phyloP scores from a whole-genome alignment of 1,139 yeast genomes.

The Geotrichum histeridarum region DNA sequence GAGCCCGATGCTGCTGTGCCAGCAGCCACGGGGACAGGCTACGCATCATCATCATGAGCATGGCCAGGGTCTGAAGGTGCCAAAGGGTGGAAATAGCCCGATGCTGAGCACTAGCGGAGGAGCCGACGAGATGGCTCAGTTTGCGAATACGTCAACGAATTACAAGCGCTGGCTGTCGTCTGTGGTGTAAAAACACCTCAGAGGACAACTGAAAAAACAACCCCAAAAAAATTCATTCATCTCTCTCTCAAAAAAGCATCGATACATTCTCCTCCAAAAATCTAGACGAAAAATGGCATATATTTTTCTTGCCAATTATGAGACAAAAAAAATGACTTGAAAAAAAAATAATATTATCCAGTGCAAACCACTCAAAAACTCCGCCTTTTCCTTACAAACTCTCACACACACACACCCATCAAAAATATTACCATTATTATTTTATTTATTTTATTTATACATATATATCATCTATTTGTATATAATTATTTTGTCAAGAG shows the following conservation, averaged over 20 bases:
- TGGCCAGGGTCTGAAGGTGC: conserved; percentile 8
- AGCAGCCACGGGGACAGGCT: too few relatives aligned
- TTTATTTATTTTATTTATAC: background rate
- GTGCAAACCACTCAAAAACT: conserved; percentile 7
- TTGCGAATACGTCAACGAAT: conserved; percentile 24
- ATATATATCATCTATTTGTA: background rate
- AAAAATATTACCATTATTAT: too few relatives aligned
- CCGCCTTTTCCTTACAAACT: too few relatives aligned
- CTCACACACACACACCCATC: too few relatives aligned
- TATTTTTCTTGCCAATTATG: too few relatives aligned
- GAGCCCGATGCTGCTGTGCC: conserved; percentile 24
- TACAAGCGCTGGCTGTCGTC: conserved; percentile 29
- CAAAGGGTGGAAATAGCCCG: conserved; percentile 6
- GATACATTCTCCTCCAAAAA: background rate
- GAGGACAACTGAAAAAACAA: background rate
- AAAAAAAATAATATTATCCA: background rate
- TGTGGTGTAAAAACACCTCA: background rate
- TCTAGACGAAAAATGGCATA: too few relatives aligned
- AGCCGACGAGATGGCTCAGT: conserved; percentile 1
- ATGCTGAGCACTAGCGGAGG: background rate
- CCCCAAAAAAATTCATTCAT: background rate
- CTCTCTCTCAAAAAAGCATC: too few relatives aligned
- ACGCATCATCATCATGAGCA: too few relatives aligned
- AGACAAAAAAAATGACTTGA: background rate
- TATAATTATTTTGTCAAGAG: background rate